These are phyloP conservation scores for Phytopythium litorale DNA, from an alignment of 352 stramenopile genomes.

Conservation along the genomic window DNA sequence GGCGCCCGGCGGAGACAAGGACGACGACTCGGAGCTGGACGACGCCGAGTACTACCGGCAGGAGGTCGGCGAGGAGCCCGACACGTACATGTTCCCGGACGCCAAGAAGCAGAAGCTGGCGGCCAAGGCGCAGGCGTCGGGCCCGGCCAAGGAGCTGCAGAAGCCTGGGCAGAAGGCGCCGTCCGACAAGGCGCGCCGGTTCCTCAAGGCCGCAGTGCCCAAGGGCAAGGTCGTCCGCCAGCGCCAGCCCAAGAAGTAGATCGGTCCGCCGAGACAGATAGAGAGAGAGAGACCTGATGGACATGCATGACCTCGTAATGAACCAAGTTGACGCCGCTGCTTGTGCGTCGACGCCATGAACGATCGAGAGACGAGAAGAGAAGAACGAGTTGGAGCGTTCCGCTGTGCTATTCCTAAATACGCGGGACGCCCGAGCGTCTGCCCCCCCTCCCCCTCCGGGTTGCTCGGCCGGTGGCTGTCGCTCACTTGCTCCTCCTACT, in stretches of 20 bases:
- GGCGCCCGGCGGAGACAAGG: conserved; percentile 15
- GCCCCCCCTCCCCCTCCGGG: background rate
- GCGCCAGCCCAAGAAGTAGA: conserved; percentile 47
- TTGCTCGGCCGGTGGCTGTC: background rate
- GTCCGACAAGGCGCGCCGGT: conserved; percentile 64
- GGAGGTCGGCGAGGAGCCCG: conserved; percentile 76
- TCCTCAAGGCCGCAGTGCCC: conserved; percentile 31
- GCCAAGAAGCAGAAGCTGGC: conserved; percentile 48
- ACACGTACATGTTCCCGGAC: conserved; percentile 77
- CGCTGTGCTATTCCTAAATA: conserved; percentile 5
- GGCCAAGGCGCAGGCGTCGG: conserved; percentile 13
- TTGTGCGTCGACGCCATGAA: background rate
- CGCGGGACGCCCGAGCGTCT: background rate
- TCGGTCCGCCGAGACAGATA: background rate
- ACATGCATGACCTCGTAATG: background rate
- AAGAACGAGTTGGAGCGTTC: background rate
- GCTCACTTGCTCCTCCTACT: conserved; percentile 4
- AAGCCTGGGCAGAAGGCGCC: conserved; percentile 55
- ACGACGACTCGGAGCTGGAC: conserved; percentile 64
- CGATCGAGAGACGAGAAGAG: background rate
- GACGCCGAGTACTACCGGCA: conserved; percentile 83
- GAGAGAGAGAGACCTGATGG: background rate
- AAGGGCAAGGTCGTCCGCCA: conserved; percentile 64
- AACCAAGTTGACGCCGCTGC: background rate
- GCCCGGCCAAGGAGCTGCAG: conserved; percentile 24